Evolutionary conservation across 768 basidiomycete species (phyloP), one percentile per base, ranked within the genome.

Genomic region (Phanerochaete sordida): DNA sequence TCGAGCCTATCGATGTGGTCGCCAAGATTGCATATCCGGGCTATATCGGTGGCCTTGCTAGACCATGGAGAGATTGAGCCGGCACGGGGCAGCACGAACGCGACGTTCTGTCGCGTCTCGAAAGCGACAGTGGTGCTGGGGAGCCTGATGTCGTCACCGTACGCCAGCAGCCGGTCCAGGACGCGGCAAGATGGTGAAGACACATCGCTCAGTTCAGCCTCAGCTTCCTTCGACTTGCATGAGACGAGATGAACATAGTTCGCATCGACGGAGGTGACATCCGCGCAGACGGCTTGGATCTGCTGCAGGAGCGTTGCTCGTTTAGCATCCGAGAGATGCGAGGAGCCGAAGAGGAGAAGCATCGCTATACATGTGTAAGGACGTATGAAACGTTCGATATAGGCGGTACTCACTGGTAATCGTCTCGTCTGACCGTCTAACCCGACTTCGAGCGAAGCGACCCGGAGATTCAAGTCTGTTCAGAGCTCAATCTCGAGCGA

Each of bases 11-110:
- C 83, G 55, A 99, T 75, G 56, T 86, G 78, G 2, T 73, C 70
- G 21, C 80, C 84, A 1, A 99, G 85, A 56, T 88, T 88, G 76
- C 97, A 99, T 55, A 98, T 84, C 9, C 76, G 76, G 23, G 95
- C 84, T 57, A 99, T 98, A 71, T 99, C 95, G 0, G 96, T 98
- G 1, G 97, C 96, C 75, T 99, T 99, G 74, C 92, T 96, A 5
- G 96, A 98, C 97, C 97, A 99, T 1, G 97, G 95, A 3, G 96
- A 98, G 67, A 98, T 89, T 3, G 95, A 95, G 3, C 96, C 95
- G 8, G 85, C 81, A 59, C 95, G 78, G 12, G 95, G 95, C 6
- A 90, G 76, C 43, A 97, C 85, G 70, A 85, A 96, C 44, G 86
- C 74, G 12, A 86, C 75, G 51, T 84, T 82, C 27, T 65, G 59